Base-by-base conservation (phyloP, 2,329 filamentous ascomycete genomes). In the Ceratocystis ficicola region DNA sequence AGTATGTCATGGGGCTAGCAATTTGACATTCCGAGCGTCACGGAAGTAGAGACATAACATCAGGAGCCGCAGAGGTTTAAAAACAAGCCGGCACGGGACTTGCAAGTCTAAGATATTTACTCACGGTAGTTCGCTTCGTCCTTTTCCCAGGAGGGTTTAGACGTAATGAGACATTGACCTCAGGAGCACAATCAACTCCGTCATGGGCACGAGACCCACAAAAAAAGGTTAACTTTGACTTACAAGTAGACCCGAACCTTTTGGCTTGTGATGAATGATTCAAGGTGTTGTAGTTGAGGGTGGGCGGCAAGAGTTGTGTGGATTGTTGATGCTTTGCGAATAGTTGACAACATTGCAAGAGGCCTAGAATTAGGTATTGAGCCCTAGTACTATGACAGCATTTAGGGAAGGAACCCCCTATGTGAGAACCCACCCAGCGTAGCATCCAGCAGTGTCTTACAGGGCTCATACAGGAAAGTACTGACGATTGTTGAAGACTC, bases 81-180 rank as follows among this genome's bases (percentile, higher is more conserved):
- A 30, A 59, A 20, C 30, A 28, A 41, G 36, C 36, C 17, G 22
- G 55, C 55, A 59, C 55, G 55, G 8, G 55, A 59, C 28, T 36
- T 30, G 55, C n/a, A n/a, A 7, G 48, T 20, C 48, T 52, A 25
- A n/a, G 17, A 25, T 52, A 2, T 36, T 36, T 28, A 52, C 15
- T 52, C 10, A 52, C 48, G 10, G 10, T 22, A 52, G 48, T n/a
- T 17, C 32, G 55, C 55, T 59, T 59, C 55, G 20, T 59, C 32
- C 25, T 59, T 17, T 59, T 59, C 55, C 55, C 3, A 25, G 28
- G 55, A 59, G 20, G 55, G 55, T 15, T 36, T 59, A 59, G 55
- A 17, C 55, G 30, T n/a, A 59, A 30, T 59, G 30, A 59, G 55
- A 59, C 55, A 59, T 20, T 3, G 17, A 59, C 25, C 12, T 6